Base-by-base conservation (phyloP, 306 rosid genomes). In the Vachellia pachyceras region DNA sequence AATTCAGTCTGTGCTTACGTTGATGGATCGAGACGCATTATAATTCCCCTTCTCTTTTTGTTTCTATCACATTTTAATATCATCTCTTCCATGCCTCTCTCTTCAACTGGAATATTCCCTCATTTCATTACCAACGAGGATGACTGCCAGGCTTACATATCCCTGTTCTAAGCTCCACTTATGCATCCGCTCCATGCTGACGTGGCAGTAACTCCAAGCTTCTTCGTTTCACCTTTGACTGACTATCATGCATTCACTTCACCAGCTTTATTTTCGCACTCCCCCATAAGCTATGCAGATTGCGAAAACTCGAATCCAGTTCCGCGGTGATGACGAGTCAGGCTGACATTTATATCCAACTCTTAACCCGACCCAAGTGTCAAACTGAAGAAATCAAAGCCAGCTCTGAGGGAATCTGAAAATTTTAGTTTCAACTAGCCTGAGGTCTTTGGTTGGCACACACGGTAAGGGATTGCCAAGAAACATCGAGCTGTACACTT, bases 11-110 rank as follows among this genome's bases (percentile, higher is more conserved):
- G 47, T 76, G 73, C 42, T 47, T 70, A 69, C 61, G 76, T 82
- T 82, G 85, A 88, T 90, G 85, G 94, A 88, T 84, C 12, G 89
- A 46, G 83, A 92, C 89, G 81, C 73, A 49, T 88, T 76, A 73
- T 77, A 83, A 84, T 84, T 81, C 81, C 80, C 74, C 84, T 60
- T 42, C 73, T 84, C 73, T 46, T 75, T 80, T 46, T 76, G 80
- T 77, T 86, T 77, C 75, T 58, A 81, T 72, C 71, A 74, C 85
- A 82, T 58, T 79, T 77, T 83, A 41, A 60, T 57, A 6, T 76
- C 25, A 42, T 77, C 20, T 78, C 40, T 75, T 46, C n/a, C 64
- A 63, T 35, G 47, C 10, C 77, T n/a, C 80, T 80, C 78, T 78
- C 79, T 80, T 77, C 75, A 63, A 69, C 76, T 72, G 84, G 81